Percentiles rank a stretch among this genome's conserved stretches.
These are phyloP conservation scores for Cercospora janseana DNA, from an alignment of 2,329 filamentous ascomycete species.

Conservation along the genomic window DNA sequence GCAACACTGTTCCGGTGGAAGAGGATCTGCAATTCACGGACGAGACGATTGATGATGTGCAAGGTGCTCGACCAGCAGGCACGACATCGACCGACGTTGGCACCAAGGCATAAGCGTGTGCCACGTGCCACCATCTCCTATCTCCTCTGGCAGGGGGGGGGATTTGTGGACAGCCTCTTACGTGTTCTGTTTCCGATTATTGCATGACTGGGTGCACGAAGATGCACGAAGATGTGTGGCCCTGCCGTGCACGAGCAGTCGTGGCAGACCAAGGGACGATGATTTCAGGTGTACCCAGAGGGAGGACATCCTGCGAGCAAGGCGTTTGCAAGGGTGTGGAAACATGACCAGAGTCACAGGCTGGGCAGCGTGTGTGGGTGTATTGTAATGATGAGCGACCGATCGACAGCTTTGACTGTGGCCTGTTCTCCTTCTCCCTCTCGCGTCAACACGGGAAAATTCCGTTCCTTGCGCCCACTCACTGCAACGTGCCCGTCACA, in stretches of 20 bases:
- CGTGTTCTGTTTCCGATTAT: not conserved
- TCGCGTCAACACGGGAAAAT: too few species aligned
- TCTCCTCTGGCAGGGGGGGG: constrained; percentile 19
- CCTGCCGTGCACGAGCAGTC: constrained; percentile 6
- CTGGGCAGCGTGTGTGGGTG: too few species aligned
- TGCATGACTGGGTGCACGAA: constrained; percentile 14
- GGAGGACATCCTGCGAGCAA: too few species aligned
- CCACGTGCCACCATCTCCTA: constrained; percentile 16
- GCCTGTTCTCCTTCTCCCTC: too few species aligned
- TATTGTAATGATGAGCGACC: constrained; percentile 4
- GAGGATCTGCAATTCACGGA: constrained; percentile 83
- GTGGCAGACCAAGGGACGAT: constrained; percentile 7
- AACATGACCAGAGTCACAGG: too few species aligned
- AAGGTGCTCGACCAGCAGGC: constrained; percentile 24
- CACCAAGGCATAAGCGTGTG: constrained; percentile 18
- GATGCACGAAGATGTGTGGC: not conserved
- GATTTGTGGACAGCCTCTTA: constrained; percentile 8
- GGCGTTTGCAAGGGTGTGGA: too few species aligned
- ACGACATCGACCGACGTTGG: constrained; percentile 17
- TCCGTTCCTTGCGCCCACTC: too few species aligned
- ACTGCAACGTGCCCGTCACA: too few species aligned
- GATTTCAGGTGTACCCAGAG: not conserved
- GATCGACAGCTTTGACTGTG: too few species aligned
- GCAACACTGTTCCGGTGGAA: constrained; percentile 76
- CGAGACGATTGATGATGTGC: constrained; percentile 72